Evolutionary conservation across 352 stramenopile genomes (phyloP), one percentile per base, ranked within the genome.

Genomic region (Globisporangium acanthophoron): DNA sequence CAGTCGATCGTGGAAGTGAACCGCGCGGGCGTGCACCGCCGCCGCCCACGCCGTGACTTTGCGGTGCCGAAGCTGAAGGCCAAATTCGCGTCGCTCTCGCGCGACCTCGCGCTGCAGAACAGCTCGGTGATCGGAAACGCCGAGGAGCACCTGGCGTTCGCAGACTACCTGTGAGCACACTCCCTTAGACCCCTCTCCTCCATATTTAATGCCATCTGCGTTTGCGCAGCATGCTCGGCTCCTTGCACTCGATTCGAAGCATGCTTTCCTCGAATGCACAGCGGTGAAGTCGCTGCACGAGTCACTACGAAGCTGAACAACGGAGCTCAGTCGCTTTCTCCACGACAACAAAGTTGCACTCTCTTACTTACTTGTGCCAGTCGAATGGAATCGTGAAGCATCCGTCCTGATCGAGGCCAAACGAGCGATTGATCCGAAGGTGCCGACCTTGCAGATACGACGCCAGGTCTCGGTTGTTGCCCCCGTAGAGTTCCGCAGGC

Each of bases 71-170:
- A 88, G 74, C 62, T 91, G 27, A 80, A 86, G 53, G 78, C 78
- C 31, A 91, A 89, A 65, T 69, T 91, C 33, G 65, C 59, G 31
- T 86, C 76, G 21, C 63, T 91, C 58, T 88, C 78, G 31, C 76
- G 76, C 15, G 76, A 91, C 35, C 50, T 91, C 35, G 73, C 66
- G 9, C 69, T 66, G 54, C 75, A 77, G 64, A 74, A 74, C 48
- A 75, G 62, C 33, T 59, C 62, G 41, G 52, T 80, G 8, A 59
- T 71, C 33, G 61, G 71, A 27, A 73, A 74, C 48, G 57, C 85
- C 6, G 80, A 91, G 40, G 74, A 91, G 44, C 76, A 88, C 60
- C 61, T 88, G 33, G 69, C 84, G 44, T 88, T 89, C 54, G 88
- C 80, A n/a, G 80, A 91, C 61, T 89, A 91, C 54, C 57, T 87